Evolutionary conservation across 2,329 filamentous ascomycete genomes (phyloP), one percentile per base, ranked within the genome.

Genomic region (Ophiostoma ips): DNA sequence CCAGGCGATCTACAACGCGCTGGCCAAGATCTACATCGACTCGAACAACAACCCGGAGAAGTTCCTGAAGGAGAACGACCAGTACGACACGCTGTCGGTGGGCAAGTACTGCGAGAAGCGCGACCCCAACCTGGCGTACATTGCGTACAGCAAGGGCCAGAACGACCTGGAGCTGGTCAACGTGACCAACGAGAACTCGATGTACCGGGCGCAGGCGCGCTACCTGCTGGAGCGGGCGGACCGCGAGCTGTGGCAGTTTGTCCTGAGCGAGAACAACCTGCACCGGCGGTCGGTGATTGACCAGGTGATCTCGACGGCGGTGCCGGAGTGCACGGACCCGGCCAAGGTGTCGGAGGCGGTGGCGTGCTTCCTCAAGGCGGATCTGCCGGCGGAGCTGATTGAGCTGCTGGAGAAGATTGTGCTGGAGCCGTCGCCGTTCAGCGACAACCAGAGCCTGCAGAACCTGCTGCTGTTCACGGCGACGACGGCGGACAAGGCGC

Each of bases 21-120:
- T 98, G 30, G 92, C 92, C 48, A 98, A 98, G 78, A 98, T 98
- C 59, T 98, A 98, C 70, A 98, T 98, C 52, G 92, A 98, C 68
- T 88, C 81, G 58, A 98, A 98, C 75, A 95, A 95, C 70, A 88
- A 95, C 64, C 92, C 92, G 0, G 92, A 98, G 74, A 86, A 87
- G 63, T 98, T 98, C 72, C 72, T 98, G 48, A 94, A 92, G 71
- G 87, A 95, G 69, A 98, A 98, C 63, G 87, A 95, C 61, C 80
- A 92, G 64, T 98, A 98, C 58, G 92, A 98, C 62, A 87, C 92
- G 3, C 72, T 96, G 37, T 79, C 75, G 21, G 87, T 98, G 50
- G 92, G 92, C 65, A 95, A 95, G 69, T 98, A 98, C 73, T 98
- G 90, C 64, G 90, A 95, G 73, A 96, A 96, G 77, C 84, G 92